A percentile compares a stretch with the other conserved stretches of the same genome.
phyloP scores from a whole-genome alignment of 1,284 basidiomycete genomes.

The Moniliella sp. region DNA sequence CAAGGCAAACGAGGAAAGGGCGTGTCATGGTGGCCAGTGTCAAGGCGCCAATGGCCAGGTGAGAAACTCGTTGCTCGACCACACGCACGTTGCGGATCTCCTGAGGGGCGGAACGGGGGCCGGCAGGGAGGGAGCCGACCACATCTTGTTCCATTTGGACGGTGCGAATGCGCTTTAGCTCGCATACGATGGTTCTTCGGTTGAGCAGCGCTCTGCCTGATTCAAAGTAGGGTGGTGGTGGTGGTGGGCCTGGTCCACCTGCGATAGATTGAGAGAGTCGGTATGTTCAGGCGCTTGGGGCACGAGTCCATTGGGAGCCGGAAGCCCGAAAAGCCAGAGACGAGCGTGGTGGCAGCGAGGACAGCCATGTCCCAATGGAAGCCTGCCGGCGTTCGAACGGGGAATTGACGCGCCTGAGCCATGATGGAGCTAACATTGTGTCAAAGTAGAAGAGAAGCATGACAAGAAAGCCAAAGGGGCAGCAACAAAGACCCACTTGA shows the following conservation, averaged over 20 bases:
- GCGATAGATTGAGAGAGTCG: constrained; percentile 48
- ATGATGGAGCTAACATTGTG: constrained; percentile 59
- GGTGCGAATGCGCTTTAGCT: background rate
- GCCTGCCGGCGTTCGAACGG: constrained; percentile 69
- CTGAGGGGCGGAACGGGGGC: background rate
- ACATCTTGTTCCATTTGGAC: background rate
- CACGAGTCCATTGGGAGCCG: background rate
- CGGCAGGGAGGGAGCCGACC: constrained; percentile 24
- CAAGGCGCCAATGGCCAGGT: constrained; percentile 25
- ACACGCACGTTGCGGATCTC: constrained; percentile 20
- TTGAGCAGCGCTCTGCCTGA: background rate
- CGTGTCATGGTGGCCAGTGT: constrained; percentile 32
- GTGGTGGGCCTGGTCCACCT: constrained; percentile 8
- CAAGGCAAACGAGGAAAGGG: constrained; percentile 26
- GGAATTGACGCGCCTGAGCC: constrained; percentile 74
- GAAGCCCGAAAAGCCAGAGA: constrained; percentile 52
- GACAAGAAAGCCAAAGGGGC: constrained; percentile 39
- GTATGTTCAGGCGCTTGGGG: constrained; percentile 49
- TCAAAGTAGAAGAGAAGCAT: constrained; percentile 33
- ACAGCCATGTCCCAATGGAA: constrained; percentile 59
- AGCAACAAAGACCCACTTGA: constrained; percentile 68
- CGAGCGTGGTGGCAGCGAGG: constrained; percentile 72
- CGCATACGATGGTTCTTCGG: too few relatives aligned
- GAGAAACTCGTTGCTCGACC: constrained; percentile 26
- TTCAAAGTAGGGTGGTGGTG: background rate